Evolutionary conservation across 495 filamentous ascomycete species (phyloP), one percentile per base, ranked within the genome.

Genomic region (Aspergillus leporis): DNA sequence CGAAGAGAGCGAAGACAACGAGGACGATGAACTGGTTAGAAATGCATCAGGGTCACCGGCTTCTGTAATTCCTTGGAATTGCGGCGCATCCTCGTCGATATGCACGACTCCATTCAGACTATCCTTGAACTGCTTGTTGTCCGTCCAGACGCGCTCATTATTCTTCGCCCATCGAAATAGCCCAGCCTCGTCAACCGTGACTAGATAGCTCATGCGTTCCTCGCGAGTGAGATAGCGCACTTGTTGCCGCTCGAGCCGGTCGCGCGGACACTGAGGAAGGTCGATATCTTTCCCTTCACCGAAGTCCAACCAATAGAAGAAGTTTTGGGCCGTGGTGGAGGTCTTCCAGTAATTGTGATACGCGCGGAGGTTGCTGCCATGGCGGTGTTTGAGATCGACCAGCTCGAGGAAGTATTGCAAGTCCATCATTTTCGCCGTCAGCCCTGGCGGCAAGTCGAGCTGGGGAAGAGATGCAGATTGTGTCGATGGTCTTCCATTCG

Each of bases 291-390:
- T 81, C 6, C 90, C 90, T 40, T 86, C 87, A 3, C 93, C 93
- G 51, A 90, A 75, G 68, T 97, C 93, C n/a, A 97, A 79, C 92
- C 93, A 97, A 72, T 91, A 92, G 70, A 96, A 97, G 79, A 95
- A 97, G 66, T 93, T 96, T 70, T 97, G 86, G 8, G 83, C 82
- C 0, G 90, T 93, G 12, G 88, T 78, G 3, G 82, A 76, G 55
- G 81, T 81, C 70, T 92, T 90, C 93, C 93, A 97, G 56, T 87
- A 84, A 38, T 81, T 79, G 68, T 97, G 93, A 64, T 97, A 97
- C 13, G 83, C 80, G n/a, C 88, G 81, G 34, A 97, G 73, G 63
- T 97, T 94, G 30, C 83, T 84, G 1, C 93, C 93, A 69, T 96
- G 93, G 3, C 93, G 85, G 65, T 97, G 93, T 70, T 95, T 92